Percentiles rank a stretch among this genome's conserved stretches.
Conservation (phyloP, 1,284 basidiomycete genomes). For the Irpex lacteus region DNA sequence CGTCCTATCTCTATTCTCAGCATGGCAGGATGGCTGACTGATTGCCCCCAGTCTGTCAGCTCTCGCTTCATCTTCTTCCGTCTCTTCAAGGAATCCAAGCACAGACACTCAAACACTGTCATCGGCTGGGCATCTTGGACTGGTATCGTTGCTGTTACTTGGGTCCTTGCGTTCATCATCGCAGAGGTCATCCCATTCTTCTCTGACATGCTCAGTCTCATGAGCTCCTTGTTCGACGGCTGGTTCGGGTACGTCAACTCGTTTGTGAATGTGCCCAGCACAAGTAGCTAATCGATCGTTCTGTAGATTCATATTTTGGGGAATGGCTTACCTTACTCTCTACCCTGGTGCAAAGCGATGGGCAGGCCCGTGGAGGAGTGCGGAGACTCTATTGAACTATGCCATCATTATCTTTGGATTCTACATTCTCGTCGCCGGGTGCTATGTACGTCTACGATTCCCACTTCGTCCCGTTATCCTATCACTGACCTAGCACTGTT, state of each 20-base stretch:
- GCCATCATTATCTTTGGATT: constrained; percentile 37
- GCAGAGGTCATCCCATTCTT: constrained; percentile 50
- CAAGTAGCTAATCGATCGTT: background rate
- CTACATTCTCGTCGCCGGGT: constrained; percentile 40
- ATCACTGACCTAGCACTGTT: background rate
- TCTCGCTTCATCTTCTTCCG: constrained; percentile 51
- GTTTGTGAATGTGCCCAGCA: background rate
- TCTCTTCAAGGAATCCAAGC: constrained; percentile 45
- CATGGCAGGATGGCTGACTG: no score
- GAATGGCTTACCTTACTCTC: constrained; percentile 42
- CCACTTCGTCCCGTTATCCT: background rate
- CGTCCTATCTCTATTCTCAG: no score
- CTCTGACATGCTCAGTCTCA: constrained; percentile 43
- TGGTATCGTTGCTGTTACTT: constrained; percentile 50
- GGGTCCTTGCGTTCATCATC: constrained; percentile 61
- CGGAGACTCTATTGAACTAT: constrained; percentile 41
- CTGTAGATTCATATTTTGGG: constrained; percentile 41
- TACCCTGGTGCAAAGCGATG: constrained; percentile 37
- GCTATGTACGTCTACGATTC: constrained; percentile 32
- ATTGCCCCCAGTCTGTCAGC: constrained; percentile 33
- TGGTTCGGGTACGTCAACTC: constrained; percentile 25
- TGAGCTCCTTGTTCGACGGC: constrained; percentile 41
- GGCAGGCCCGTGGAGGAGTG: constrained; percentile 30
- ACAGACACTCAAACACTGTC: constrained; percentile 52
- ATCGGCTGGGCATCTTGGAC: constrained; percentile 60